phyloP scores from a whole-genome alignment of 495 filamentous ascomycete species.

The Podospora australis region DNA sequence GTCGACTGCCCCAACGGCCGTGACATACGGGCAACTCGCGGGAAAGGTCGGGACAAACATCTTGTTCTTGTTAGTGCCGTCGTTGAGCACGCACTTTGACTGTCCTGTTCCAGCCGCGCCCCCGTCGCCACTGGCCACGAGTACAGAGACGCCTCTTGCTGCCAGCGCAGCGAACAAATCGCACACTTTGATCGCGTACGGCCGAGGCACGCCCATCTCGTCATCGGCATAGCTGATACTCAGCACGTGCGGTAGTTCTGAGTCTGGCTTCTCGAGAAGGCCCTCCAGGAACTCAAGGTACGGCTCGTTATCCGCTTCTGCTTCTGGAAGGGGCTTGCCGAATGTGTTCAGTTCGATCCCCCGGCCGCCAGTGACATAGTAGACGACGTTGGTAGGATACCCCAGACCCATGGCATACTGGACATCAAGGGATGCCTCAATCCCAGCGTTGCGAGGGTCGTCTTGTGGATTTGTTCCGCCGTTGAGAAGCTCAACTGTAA shows the following conservation, averaged over 20 bases:
- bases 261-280: slow-evolving; percentile 53
- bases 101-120: slow-evolving; percentile 50
- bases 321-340: slow-evolving; percentile 33
- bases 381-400: slow-evolving; percentile 51
- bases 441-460: slow-evolving; percentile 27
- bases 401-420: slow-evolving; percentile 61
- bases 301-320: slow-evolving; percentile 63
- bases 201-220: slow-evolving; percentile 55
- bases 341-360: slow-evolving; percentile 51
- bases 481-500: slow-evolving; percentile 56
- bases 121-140: slow-evolving; percentile 69
- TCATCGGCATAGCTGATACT: slow-evolving; percentile 69
- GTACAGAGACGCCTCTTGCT: slow-evolving; percentile 62
- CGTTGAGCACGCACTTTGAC: slow-evolving; percentile 56
- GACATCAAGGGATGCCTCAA: slow-evolving; percentile 67
- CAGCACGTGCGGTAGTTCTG: slow-evolving; percentile 64
- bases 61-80: slow-evolving; percentile 42
- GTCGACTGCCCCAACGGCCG: slow-evolving; percentile 66
- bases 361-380: slow-evolving; percentile 61
- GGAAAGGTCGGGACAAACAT: slow-evolving; percentile 66
- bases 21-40: slow-evolving; percentile 75
- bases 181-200: slow-evolving; percentile 61
- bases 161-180: slow-evolving; percentile 67
- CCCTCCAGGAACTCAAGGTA: slow-evolving; percentile 75
- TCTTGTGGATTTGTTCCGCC: slow-evolving; percentile 50